A percentile compares a stretch with the other conserved stretches of the same genome.
phyloP scores from a whole-genome alignment of 176 grass and related monocot genomes.

The Panicum miliaceum region DNA sequence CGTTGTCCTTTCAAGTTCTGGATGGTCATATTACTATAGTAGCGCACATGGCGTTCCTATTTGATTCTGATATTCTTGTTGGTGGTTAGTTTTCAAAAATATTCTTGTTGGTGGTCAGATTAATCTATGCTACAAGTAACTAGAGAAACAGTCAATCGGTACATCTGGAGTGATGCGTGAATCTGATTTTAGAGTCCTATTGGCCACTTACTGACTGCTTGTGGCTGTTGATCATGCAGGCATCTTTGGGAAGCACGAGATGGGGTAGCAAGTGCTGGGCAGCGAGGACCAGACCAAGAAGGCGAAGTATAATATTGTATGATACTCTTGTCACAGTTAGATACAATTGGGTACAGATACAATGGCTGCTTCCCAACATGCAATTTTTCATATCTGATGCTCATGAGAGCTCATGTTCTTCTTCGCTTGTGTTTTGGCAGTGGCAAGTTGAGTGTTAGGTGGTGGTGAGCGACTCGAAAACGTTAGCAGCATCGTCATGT shows the following conservation, averaged over 20 bases:
- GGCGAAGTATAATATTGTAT: constrained; percentile 24
- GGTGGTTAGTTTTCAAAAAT: constrained; percentile 6
- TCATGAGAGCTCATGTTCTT: constrained; percentile 24
- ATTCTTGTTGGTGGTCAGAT: constrained; percentile 6
- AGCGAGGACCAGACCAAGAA: constrained; percentile 29
- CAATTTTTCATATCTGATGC: not conserved
- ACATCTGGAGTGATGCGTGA: constrained; percentile 18
- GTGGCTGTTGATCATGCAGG: constrained; percentile 32
- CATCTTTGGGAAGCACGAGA: constrained; percentile 47
- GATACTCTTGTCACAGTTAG: constrained; percentile 27
- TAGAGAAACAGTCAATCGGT: not conserved
- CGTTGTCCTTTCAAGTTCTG: not conserved
- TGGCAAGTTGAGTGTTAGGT: constrained; percentile 41
- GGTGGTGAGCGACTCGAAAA: constrained; percentile 45
- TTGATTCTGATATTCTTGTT: constrained; percentile 15
- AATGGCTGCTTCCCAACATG: constrained; percentile 34
- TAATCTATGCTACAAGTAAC: constrained; percentile 21
- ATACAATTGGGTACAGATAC: constrained; percentile 18
- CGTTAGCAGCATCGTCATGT: constrained; percentile 22
- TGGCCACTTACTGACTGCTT: constrained; percentile 11
- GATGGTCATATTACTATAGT: not conserved
- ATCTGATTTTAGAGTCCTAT: constrained; percentile 28
- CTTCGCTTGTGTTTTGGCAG: constrained; percentile 43
- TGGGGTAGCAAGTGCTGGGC: constrained; percentile 43
- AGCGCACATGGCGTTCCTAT: not conserved